Evolutionary conservation across 108 stramenopile species (phyloP).

Genomic region (Nannochloropsis gaditana): DNA sequence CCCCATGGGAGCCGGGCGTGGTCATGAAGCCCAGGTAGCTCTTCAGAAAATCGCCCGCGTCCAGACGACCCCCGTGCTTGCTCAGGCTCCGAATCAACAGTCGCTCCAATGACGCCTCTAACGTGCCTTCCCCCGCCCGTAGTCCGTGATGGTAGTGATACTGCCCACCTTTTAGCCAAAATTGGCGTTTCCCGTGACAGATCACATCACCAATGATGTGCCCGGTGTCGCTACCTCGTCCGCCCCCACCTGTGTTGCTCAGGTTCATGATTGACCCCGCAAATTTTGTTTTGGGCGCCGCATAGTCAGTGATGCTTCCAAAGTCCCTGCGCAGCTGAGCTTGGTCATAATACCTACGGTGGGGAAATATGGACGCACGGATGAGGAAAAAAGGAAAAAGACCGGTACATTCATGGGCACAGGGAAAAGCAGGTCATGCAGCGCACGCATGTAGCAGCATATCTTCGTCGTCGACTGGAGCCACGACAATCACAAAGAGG

Average conservation of each 20-base stretch:
- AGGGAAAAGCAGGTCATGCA: no score
- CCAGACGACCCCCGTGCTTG: conserved; percentile 53
- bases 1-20: conserved; percentile 70
- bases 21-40: conserved; percentile 76
- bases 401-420: no score
- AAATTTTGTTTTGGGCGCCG: conserved; percentile 56
- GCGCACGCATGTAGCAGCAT: no score
- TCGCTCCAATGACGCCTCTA: conserved; percentile 65
- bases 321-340: conserved; percentile 64
- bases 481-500: no score
- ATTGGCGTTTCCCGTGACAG: conserved; percentile 69
- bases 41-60: conserved; percentile 62
- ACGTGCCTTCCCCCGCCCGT: conserved; percentile 69
- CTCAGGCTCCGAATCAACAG: conserved; percentile 64
- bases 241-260: conserved; percentile 72
- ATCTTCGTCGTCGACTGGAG: no score
- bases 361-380: not conserved
- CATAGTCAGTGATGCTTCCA: conserved; percentile 62
- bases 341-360: conserved; percentile 62
- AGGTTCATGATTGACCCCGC: conserved; percentile 73
- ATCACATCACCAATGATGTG: conserved; percentile 73
- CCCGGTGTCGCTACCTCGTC: conserved; percentile 53
- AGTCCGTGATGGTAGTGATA: conserved; percentile 77
- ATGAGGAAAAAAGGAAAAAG: no score
- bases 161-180: conserved; percentile 64